Percentiles rank a stretch among this genome's conserved stretches.
These are phyloP conservation scores for Elongisporangium anandrum DNA, from an alignment of 352 stramenopile genomes.

Conservation along the genomic window DNA sequence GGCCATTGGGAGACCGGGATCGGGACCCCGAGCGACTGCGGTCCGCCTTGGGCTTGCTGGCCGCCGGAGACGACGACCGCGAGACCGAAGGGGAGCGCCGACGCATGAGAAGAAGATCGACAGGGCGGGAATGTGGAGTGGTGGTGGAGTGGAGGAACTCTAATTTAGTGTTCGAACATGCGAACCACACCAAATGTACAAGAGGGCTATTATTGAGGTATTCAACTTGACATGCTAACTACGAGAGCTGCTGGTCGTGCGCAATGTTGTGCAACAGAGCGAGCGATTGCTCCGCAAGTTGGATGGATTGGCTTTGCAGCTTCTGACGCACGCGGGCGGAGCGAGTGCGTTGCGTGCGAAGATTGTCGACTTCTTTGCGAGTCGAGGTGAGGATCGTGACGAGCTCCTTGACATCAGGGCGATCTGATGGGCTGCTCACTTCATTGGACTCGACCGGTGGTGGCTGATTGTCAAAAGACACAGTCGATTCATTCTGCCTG, in stretches of 20 bases:
- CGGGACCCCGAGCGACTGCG: not conserved
- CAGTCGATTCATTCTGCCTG: not conserved
- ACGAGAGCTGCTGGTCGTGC: constrained; percentile 1
- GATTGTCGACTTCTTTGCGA: constrained; percentile 21
- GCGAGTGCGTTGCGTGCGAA: constrained; percentile 44
- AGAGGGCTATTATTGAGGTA: not conserved
- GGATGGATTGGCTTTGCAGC: constrained; percentile 52
- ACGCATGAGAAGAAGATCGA: not conserved
- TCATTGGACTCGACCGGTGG: not conserved
- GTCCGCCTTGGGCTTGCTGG: not conserved
- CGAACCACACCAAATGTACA: not conserved
- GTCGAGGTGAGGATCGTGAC: constrained; percentile 60
- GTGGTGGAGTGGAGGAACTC: not conserved
- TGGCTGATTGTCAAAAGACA: not conserved
- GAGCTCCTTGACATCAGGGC: constrained; percentile 46
- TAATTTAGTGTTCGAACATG: not conserved
- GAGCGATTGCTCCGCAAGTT: constrained; percentile 51
- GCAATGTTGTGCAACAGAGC: constrained; percentile 63
- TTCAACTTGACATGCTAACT: not conserved
- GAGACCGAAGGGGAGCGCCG: not conserved
- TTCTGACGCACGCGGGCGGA: constrained; percentile 73
- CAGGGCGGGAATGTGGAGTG: not conserved
- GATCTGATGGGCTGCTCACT: not conserved
- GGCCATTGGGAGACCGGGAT: not conserved
- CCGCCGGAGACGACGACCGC: not conserved